Conservation (phyloP, 78 protist species). For the Guillardia theta region DNA sequence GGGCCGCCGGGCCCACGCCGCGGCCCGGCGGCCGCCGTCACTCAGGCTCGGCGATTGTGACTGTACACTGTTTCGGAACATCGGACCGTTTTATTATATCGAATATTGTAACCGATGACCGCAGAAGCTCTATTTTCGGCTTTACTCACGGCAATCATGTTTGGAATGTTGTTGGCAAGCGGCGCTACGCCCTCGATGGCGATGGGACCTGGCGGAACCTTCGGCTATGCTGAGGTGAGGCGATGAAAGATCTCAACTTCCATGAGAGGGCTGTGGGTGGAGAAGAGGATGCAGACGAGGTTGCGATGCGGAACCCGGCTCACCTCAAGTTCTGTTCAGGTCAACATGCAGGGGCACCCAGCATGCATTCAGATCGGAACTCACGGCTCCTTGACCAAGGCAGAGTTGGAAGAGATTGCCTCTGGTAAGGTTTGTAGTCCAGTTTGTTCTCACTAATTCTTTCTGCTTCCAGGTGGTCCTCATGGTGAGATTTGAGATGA, state of each 20-base stretch:
- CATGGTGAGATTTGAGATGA: background rate
- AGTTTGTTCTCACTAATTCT: background rate
- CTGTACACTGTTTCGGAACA: too few relatives aligned
- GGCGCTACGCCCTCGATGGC: background rate
- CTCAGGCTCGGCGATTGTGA: too few relatives aligned
- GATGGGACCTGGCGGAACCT: slow-evolving; percentile 29
- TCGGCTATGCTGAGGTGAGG: slow-evolving; percentile 30
- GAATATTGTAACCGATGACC: too few relatives aligned
- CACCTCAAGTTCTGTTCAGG: background rate
- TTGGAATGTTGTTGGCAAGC: background rate
- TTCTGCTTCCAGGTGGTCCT: background rate
- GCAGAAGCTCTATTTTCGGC: too few relatives aligned
- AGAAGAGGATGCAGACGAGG: too few relatives aligned
- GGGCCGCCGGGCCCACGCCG: too few relatives aligned
- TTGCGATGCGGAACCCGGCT: too few relatives aligned
- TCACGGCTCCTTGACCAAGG: background rate
- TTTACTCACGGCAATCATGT: too few relatives aligned
- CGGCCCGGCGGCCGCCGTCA: too few relatives aligned
- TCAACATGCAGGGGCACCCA: background rate
- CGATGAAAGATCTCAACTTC: too few relatives aligned
- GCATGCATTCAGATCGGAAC: slow-evolving; percentile 28
- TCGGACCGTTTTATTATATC: too few relatives aligned
- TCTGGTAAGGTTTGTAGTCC: background rate
- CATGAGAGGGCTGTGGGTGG: too few relatives aligned
- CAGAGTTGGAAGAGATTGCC: slow-evolving; percentile 13